Conservation (phyloP, 2,329 filamentous ascomycete genomes). For the Colletotrichum sp. region DNA sequence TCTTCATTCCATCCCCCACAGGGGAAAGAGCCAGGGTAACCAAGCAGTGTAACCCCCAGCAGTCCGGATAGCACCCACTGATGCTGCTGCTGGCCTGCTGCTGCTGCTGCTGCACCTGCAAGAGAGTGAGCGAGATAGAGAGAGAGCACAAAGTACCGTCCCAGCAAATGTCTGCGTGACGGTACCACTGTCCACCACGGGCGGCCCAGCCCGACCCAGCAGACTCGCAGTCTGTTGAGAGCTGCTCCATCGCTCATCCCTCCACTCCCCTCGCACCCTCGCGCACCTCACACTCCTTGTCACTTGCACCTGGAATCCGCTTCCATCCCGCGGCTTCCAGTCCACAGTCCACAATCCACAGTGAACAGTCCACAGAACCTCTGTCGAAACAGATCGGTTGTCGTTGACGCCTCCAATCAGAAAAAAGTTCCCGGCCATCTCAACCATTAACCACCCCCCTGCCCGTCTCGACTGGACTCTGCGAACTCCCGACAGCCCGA, state of each 20-base stretch:
- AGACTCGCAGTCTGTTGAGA: constrained; percentile 19
- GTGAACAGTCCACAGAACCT: neutral
- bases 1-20: constrained; percentile 16
- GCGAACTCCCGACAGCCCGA: constrained; percentile 11
- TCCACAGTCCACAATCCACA: neutral
- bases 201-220: constrained; percentile 13
- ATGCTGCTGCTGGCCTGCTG: neutral
- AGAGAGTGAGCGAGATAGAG: neutral
- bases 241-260: neutral
- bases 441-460: constrained; percentile 2
- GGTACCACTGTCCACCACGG: neutral
- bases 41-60: constrained; percentile 18
- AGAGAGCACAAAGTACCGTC: neutral
- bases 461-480: constrained; percentile 12
- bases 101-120: neutral
- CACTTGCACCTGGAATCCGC: neutral
- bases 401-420: constrained; percentile 12
- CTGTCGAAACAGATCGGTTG: neutral
- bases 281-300: neutral
- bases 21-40: constrained; percentile 9
- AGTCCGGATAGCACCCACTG: neutral
- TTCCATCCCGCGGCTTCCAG: neutral
- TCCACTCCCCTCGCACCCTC: neutral
- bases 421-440: constrained; percentile 14
- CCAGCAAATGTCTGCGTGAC: neutral